Base-by-base conservation (phyloP, 768 basidiomycete species). In the Clitopilus passeckerianus region DNA sequence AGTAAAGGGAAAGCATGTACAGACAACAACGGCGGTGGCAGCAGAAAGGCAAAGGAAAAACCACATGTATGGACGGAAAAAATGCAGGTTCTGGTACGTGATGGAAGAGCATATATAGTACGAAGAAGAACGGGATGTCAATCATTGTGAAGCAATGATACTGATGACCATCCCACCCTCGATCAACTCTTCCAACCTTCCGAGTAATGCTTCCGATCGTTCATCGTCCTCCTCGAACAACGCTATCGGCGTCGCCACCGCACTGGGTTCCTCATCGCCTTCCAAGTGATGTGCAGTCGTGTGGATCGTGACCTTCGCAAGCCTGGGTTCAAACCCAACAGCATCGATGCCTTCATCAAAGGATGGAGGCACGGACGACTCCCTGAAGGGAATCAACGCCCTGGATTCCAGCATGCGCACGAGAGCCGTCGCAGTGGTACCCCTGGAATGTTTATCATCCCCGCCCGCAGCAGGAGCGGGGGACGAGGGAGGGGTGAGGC, bases 341-440 rank as follows among this genome's bases (percentile, higher is more conserved):
- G 18, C 18, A 23, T 50, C 46, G n/a, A 53, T 44, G 23, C 34
- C 23, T 16, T 22, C 37, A 34, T 35, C 44, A 52, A 54, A 43
- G 33, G 27, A 54, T 54, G 35, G 18, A 22, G 50, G 35, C 37
- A 41, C 34, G 46, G 27, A 34, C 34, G 12, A 56, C 64, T 66
- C 41, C 62, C 57, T 61, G 50, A 72, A 58, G 20, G 46, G 46
- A 10, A 50, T 9, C 9, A 50, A 23, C 10, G 46, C 20, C 16
- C 75, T 68, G 27, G 73, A 74, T 60, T 76, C 70, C 16, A 75
- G 63, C 69, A 78, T 71, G 27, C 72, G 69, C 23, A 74, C 66
- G 53, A 78, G 74, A 10, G 71, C 61, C 20, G 71, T 68, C 2
- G 70, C 70, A 22, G 71, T 69, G 2, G 70, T 61, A 16, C 70